These are phyloP conservation scores for Neonectria sp. DNA, from an alignment of 2,329 filamentous ascomycete species.

Conservation along the genomic window DNA sequence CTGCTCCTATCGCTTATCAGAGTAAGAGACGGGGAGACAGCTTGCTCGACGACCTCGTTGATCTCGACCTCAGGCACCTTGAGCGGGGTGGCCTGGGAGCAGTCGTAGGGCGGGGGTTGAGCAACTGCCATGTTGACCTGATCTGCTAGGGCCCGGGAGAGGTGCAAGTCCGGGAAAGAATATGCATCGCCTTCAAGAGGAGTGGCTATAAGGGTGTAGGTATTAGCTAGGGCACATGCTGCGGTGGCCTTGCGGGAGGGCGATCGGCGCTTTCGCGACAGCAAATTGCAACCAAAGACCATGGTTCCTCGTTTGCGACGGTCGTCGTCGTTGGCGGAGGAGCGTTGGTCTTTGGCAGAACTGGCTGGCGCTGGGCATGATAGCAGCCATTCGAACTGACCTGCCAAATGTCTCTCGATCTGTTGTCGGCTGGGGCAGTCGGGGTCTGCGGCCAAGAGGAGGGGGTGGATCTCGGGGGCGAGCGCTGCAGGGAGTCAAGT, in stretches of 20 bases:
- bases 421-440: constrained; percentile 50
- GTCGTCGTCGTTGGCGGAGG: constrained; percentile 29
- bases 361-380: constrained; percentile 53
- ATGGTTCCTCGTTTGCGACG: constrained; percentile 44
- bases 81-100: constrained; percentile 40
- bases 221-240: constrained; percentile 50
- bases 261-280: constrained; percentile 54
- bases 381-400: constrained; percentile 67
- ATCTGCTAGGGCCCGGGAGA: constrained; percentile 28
- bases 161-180: constrained; percentile 35
- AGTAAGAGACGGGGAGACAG: constrained; percentile 53
- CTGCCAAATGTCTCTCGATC: constrained; percentile 60
- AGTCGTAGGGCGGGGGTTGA: constrained; percentile 45
- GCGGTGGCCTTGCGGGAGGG: constrained; percentile 38
- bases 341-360: constrained; percentile 39
- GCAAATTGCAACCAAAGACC: constrained; percentile 68
- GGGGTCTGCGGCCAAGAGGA: constrained; percentile 45
- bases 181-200: constrained; percentile 52
- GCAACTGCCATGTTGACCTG: constrained; percentile 43
- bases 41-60: constrained; percentile 48
- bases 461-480: constrained; percentile 38
- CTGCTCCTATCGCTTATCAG: constrained; percentile 50
- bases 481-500: constrained; percentile 33
- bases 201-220: constrained; percentile 65
- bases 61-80: constrained; percentile 50